Evolutionary conservation across 192 early-diverging fungal genomes (phyloP).

Genomic region (Helicostylum pulchrum): DNA sequence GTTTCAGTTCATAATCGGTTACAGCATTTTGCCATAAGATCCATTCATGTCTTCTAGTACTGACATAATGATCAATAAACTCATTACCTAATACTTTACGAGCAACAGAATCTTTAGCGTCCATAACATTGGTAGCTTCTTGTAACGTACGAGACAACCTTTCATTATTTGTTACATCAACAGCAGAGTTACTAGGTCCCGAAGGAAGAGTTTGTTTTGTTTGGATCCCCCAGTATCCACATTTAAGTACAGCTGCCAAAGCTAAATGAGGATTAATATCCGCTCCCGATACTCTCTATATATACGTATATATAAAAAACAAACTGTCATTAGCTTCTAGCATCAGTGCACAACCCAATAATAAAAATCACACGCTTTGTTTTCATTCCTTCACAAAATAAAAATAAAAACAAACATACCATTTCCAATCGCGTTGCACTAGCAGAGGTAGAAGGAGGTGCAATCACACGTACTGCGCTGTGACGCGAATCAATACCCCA

Average conservation of each 20-base stretch:
- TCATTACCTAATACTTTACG: conserved; percentile 67
- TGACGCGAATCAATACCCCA: conserved; percentile 77
- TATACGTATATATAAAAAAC: background rate
- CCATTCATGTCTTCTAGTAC: conserved; percentile 73
- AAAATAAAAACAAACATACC: conserved; percentile 21
- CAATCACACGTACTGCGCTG: conserved; percentile 71
- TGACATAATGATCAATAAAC: conserved; percentile 77
- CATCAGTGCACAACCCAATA: background rate
- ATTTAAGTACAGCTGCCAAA: conserved; percentile 65
- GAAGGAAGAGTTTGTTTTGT: conserved; percentile 49
- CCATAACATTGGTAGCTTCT: conserved; percentile 68
- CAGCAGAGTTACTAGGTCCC: background rate
- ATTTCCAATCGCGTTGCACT: conserved; percentile 72
- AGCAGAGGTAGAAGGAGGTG: conserved; percentile 64
- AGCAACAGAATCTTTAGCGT: conserved; percentile 59
- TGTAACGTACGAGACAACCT: conserved; percentile 57
- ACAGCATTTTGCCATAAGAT: conserved; percentile 69
- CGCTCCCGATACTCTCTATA: conserved; percentile 69
- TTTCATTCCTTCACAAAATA: background rate
- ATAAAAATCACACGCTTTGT: background rate
- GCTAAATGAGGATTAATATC: conserved; percentile 81
- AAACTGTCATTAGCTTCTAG: conserved; percentile 1
- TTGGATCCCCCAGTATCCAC: conserved; percentile 69
- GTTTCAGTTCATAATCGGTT: conserved; percentile 68
- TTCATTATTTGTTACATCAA: conserved; percentile 29